Percentiles rank a stretch among this genome's conserved stretches.
These are phyloP conservation scores for Nakataea oryzae DNA, from an alignment of 2,329 filamentous ascomycete species.

Conservation along the genomic window DNA sequence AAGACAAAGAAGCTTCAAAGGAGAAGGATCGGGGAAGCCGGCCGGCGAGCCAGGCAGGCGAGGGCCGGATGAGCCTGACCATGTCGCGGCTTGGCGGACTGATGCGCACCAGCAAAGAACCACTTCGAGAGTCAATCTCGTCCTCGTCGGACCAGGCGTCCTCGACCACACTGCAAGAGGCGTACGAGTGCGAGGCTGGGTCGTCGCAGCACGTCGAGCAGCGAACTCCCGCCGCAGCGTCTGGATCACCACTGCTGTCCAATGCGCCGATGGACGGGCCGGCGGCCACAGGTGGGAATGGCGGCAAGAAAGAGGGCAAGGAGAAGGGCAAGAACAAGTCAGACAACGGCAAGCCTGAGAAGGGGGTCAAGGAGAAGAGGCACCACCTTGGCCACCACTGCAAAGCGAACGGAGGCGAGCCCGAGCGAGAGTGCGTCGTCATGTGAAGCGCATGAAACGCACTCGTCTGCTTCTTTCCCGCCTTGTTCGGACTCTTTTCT, in stretches of 20 bases:
- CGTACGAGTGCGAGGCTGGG: conserved; percentile 7
- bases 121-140: conserved; percentile 19
- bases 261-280: not conserved
- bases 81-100: conserved; percentile 45
- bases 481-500: not conserved
- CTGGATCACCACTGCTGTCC: not conserved
- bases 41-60: conserved; percentile 47
- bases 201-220: conserved; percentile 15
- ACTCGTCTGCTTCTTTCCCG: not conserved
- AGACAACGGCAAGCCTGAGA: conserved; percentile 10
- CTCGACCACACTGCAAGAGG: not conserved
- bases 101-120: conserved; percentile 40
- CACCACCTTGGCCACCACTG: conserved; percentile 7
- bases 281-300: not conserved
- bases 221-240: not conserved
- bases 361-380: conserved; percentile 14
- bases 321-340: conserved; percentile 8
- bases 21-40: conserved; percentile 30
- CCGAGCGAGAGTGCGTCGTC: conserved; percentile 20
- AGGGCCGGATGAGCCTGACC: conserved; percentile 45
- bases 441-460: conserved; percentile 13
- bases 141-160: not conserved
- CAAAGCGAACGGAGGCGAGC: conserved; percentile 11
- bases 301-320: conserved; percentile 2
- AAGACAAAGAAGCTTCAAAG: not conserved